phyloP scores from a whole-genome alignment of 495 filamentous ascomycete species.

The Penicillium samsonianum region DNA sequence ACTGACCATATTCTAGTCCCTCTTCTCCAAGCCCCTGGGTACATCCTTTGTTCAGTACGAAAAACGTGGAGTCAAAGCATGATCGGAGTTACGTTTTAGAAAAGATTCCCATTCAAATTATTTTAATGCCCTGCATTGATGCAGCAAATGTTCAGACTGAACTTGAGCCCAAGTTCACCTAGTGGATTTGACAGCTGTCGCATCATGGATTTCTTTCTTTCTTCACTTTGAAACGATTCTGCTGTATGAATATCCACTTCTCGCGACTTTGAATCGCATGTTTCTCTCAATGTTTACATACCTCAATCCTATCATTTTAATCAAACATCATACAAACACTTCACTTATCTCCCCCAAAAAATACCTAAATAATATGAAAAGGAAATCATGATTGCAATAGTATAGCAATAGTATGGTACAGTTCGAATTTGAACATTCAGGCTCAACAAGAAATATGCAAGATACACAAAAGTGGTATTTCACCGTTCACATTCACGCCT shows the following conservation, averaged over 20 bases:
- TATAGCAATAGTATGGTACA: conserved; percentile 30
- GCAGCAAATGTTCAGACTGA: conserved; percentile 2
- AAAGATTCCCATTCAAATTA: conserved; percentile 4
- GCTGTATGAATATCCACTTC: conserved; percentile 27
- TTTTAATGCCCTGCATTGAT: conserved; percentile 9
- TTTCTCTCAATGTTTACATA: not conserved
- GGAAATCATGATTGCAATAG: conserved; percentile 16
- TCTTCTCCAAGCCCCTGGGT: conserved; percentile 53
- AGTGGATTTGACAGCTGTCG: not conserved
- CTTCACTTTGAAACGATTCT: conserved; percentile 13
- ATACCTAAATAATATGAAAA: not conserved
- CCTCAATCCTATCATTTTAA: conserved; percentile 17
- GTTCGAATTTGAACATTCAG: conserved; percentile 21
- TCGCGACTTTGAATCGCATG: not conserved
- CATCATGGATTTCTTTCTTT: not conserved
- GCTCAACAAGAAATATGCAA: conserved; percentile 26
- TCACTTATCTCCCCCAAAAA: not conserved
- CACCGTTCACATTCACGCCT: conserved; percentile 25
- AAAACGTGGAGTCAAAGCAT: conserved; percentile 41
- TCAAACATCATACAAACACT: not conserved
- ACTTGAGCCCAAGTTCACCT: not conserved
- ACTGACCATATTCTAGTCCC: conserved; percentile 37
- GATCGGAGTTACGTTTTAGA: conserved; percentile 16
- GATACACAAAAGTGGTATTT: conserved; percentile 14
- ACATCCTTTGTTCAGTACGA: conserved; percentile 47